Conservation (phyloP, 441 rosid species). For the Adansonia gregorii region DNA sequence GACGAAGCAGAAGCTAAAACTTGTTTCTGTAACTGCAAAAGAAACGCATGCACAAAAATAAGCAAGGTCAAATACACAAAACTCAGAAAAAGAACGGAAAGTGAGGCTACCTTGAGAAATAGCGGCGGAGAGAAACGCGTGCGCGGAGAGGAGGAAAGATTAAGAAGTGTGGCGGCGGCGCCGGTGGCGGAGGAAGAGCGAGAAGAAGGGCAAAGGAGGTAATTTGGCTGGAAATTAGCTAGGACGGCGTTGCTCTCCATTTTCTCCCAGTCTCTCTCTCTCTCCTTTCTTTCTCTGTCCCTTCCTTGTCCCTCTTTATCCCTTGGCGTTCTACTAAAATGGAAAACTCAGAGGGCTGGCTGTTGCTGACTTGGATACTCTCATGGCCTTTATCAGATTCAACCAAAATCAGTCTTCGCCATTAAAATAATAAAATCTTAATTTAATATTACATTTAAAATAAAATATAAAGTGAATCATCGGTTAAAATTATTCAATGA, state of each 20-base stretch:
- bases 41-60: neutral
- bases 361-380: neutral
- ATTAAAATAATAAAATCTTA: neutral
- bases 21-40: constrained; percentile 44
- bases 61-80: neutral
- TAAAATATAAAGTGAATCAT: too few species aligned
- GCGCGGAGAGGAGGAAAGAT: constrained; percentile 22
- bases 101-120: constrained; percentile 44
- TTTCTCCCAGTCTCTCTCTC: neutral
- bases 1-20: constrained; percentile 30
- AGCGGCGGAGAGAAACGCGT: constrained; percentile 29
- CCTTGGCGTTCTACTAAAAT: neutral
- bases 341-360: neutral
- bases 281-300: neutral
- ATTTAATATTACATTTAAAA: too few species aligned
- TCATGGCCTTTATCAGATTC: too few species aligned
- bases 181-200: constrained; percentile 31
- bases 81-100: neutral
- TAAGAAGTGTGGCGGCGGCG: constrained; percentile 16
- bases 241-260: constrained; percentile 56
- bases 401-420: too few species aligned
- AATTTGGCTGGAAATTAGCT: constrained; percentile 36
- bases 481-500: too few species aligned
- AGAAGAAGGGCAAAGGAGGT: constrained; percentile 45
- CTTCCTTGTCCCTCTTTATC: neutral